Percentiles rank a stretch among this genome's conserved stretches.
These are phyloP conservation scores for Penicillium coffeae DNA, from an alignment of 495 filamentous ascomycete species.

Conservation along the genomic window DNA sequence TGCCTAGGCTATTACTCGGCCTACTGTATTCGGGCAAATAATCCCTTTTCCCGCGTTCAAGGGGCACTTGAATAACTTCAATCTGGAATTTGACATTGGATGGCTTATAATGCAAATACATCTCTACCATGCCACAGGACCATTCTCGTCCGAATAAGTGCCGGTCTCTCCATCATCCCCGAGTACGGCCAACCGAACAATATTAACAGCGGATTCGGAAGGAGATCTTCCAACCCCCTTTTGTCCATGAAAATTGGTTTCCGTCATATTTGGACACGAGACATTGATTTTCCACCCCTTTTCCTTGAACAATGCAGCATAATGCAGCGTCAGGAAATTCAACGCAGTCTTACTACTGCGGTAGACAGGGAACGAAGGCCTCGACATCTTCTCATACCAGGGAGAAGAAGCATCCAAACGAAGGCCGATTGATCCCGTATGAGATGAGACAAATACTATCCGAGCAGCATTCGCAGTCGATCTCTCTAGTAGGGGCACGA, in stretches of 20 bases:
- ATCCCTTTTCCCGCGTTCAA: no score
- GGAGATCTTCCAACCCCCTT: slow-evolving; percentile 11
- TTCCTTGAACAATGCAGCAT: slow-evolving; percentile 16
- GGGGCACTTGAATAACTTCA: background rate
- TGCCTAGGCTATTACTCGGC: slow-evolving; percentile 12
- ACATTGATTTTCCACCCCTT: slow-evolving; percentile 28
- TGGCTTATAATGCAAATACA: background rate
- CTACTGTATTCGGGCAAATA: background rate
- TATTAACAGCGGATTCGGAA: slow-evolving; percentile 22
- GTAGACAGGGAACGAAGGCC: slow-evolving; percentile 16
- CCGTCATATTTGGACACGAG: slow-evolving; percentile 22
- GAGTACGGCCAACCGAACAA: slow-evolving; percentile 23
- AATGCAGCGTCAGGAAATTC: slow-evolving; percentile 36
- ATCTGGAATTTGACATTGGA: background rate
- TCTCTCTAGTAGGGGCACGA: slow-evolving; percentile 42
- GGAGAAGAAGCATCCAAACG: slow-evolving; percentile 9
- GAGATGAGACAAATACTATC: slow-evolving; percentile 40
- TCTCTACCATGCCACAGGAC: slow-evolving; percentile 19
- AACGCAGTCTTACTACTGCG: slow-evolving; percentile 35
- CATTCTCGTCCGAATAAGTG: slow-evolving; percentile 19
- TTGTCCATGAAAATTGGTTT: slow-evolving; percentile 17
- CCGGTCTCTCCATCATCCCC: slow-evolving; percentile 22
- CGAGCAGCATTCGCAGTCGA: slow-evolving; percentile 24
- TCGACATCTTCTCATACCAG: slow-evolving; percentile 9
- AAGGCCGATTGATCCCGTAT: slow-evolving; percentile 27